Percentiles rank a stretch among this genome's conserved stretches.
phyloP scores from a whole-genome alignment of 2,329 filamentous ascomycete genomes.

The Parastagonospora nodorum region DNA sequence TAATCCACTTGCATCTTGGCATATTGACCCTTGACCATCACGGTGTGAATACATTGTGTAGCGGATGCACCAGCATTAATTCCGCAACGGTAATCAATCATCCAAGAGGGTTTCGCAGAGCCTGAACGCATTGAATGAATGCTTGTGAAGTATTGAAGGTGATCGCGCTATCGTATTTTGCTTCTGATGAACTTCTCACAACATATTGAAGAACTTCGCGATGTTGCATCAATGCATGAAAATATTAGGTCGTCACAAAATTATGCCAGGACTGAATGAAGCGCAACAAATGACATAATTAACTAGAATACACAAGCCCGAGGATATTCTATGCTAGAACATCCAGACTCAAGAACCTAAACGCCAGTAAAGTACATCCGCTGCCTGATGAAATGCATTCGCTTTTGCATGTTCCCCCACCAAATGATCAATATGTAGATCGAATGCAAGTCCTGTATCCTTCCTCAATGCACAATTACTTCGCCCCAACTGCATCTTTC shows the following conservation, averaged over 20 bases:
- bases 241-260: too few species aligned
- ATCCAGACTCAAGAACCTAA: conserved; percentile 23
- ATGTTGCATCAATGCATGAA: too few species aligned
- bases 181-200: too few species aligned
- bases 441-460: conserved; percentile 10
- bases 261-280: neutral
- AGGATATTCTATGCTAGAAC: conserved; percentile 20
- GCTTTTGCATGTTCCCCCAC: conserved; percentile 31
- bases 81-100: too few species aligned
- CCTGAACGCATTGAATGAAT: too few species aligned
- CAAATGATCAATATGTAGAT: conserved; percentile 32
- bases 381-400: conserved; percentile 23
- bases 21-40: conserved; percentile 3
- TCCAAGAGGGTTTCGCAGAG: too few species aligned
- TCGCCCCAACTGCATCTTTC: neutral
- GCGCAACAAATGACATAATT: conserved; percentile 15
- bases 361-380: conserved; percentile 39
- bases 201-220: too few species aligned
- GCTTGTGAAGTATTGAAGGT: too few species aligned
- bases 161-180: too few species aligned
- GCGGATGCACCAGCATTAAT: too few species aligned
- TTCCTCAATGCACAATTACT: neutral
- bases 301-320: conserved; percentile 34
- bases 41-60: neutral
- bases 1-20: neutral